phyloP scores from a whole-genome alignment of 805 yeast species.

The Tetrapisispora taiwanensis region DNA sequence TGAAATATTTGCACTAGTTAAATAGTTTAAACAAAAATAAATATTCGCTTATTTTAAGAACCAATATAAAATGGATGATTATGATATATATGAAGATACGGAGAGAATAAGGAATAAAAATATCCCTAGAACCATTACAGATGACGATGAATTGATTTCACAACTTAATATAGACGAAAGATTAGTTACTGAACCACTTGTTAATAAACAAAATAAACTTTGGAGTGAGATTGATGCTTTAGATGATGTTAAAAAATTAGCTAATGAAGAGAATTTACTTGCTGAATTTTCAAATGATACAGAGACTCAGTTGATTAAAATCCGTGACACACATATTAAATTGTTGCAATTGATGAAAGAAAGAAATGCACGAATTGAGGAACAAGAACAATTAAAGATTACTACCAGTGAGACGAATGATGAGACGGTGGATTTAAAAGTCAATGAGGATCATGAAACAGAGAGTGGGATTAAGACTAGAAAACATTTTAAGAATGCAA shows the following conservation, averaged over 20 bases:
- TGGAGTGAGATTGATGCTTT: conserved; percentile 85
- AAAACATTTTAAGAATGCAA: background rate
- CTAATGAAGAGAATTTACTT: conserved; percentile 37
- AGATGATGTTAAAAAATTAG: conserved; percentile 63
- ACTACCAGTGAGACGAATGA: background rate
- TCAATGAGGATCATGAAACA: background rate
- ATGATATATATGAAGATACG: background rate
- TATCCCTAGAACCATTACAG: background rate
- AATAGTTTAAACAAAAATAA: too few relatives aligned
- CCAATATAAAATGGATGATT: background rate
- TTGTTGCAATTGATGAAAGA: conserved; percentile 30
- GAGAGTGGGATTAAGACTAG: background rate
- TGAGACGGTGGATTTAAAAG: background rate
- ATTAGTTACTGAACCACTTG: conserved; percentile 22
- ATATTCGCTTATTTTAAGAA: too few relatives aligned
- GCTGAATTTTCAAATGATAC: conserved; percentile 34
- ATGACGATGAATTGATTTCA: background rate
- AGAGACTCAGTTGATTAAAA: conserved; percentile 32
- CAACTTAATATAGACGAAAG: conserved; percentile 32
- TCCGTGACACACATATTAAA: conserved; percentile 48
- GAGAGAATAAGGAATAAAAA: background rate
- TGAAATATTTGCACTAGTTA: too few relatives aligned
- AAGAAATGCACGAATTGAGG: conserved; percentile 16
- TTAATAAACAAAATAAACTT: conserved; percentile 25
- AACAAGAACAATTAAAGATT: conserved; percentile 5